Evolutionary conservation across 2,329 filamentous ascomycete genomes (phyloP).

Genomic region (Verticillium albo-atrum): DNA sequence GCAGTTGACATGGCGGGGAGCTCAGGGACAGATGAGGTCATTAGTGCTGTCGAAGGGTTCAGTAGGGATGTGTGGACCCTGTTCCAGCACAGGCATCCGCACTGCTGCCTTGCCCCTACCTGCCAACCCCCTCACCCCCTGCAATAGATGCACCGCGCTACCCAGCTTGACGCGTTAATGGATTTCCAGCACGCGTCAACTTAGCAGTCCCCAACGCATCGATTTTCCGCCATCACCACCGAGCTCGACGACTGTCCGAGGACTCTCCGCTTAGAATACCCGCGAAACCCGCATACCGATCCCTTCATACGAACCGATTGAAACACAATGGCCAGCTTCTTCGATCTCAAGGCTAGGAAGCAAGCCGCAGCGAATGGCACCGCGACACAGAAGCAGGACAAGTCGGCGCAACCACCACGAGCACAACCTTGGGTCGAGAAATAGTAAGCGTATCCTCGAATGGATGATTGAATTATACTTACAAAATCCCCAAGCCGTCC

Average conservation of each 20-base stretch:
- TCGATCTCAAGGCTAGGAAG: conserved; percentile 89
- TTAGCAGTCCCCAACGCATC: neutral
- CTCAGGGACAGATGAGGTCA: neutral
- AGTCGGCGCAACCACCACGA: conserved; percentile 54
- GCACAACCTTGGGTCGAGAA: conserved; percentile 98
- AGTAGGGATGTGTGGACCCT: neutral
- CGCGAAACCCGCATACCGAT: neutral
- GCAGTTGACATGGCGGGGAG: neutral
- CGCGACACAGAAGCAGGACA: conserved; percentile 61
- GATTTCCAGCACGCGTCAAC: conserved; percentile 13
- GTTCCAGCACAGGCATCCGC: neutral
- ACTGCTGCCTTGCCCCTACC: neutral
- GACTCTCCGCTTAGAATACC: neutral
- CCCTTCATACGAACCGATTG: neutral
- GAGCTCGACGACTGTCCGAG: neutral
- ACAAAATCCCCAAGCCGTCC: conserved; percentile 64
- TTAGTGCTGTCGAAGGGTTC: neutral
- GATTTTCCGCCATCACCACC: neutral
- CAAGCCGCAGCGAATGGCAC: conserved; percentile 62
- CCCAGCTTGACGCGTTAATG: conserved; percentile 23
- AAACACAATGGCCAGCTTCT: conserved; percentile 87
- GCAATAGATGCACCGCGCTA: neutral
- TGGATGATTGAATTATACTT: conserved; percentile 15
- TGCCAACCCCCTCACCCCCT: no score
- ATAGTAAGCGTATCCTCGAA: conserved; percentile 59